phyloP scores from a whole-genome alignment of 495 filamentous ascomycete genomes.

The Paragyromitra xinjiangensis region DNA sequence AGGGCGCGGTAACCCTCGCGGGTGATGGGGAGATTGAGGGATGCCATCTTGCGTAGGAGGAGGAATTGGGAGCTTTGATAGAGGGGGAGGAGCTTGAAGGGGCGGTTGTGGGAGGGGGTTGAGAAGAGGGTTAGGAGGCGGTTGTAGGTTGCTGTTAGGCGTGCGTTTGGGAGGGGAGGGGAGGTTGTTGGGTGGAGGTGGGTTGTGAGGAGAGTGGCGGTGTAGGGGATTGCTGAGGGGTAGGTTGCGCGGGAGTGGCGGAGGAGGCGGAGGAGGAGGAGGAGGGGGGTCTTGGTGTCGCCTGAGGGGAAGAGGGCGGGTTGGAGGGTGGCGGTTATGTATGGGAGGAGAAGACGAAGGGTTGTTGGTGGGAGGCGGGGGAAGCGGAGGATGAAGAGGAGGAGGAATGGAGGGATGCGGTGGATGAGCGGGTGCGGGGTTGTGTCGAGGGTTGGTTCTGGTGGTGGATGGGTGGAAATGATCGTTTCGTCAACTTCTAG shows the following conservation, averaged over 20 bases:
- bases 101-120: constrained; percentile 62
- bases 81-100: constrained; percentile 63
- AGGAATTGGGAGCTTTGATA: constrained; percentile 72
- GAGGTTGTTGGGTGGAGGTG: constrained; percentile 21
- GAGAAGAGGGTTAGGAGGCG: constrained; percentile 66
- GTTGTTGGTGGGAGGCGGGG: constrained; percentile 59
- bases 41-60: constrained; percentile 70
- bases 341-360: constrained; percentile 61
- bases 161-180: background rate
- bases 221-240: constrained; percentile 61
- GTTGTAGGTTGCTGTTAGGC: constrained; percentile 61
- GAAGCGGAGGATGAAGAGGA: constrained; percentile 64
- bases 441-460: background rate
- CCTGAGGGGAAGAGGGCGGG: constrained; percentile 60
- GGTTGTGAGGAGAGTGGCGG: constrained; percentile 34
- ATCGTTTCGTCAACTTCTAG: background rate
- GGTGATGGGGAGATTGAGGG: constrained; percentile 65
- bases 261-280: constrained; percentile 65
- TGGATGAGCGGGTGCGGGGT: background rate
- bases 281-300: constrained; percentile 58
- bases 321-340: constrained; percentile 60
- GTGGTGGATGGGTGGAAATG: background rate
- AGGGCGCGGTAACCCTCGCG: constrained; percentile 72
- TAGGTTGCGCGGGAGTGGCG: constrained; percentile 68
- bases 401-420: constrained; percentile 63